Conservation (phyloP, 2,329 filamentous ascomycete species). For the Akanthomyces dipterigenus region DNA sequence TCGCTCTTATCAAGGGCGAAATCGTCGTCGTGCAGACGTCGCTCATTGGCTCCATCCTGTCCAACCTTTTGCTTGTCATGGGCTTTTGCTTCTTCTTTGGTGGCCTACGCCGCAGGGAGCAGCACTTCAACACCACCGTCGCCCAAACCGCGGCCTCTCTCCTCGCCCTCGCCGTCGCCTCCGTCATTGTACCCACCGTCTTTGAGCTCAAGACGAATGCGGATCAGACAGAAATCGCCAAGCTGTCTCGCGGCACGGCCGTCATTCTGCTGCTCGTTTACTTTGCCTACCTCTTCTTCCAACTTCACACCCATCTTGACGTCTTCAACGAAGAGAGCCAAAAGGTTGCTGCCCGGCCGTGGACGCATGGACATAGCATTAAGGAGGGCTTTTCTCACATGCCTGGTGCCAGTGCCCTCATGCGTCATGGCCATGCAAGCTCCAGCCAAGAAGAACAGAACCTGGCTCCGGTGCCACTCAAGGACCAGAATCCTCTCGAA, state of each 20-base stretch:
- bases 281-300: conserved; percentile 78
- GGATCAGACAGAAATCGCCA: conserved; percentile 43
- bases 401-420: conserved; percentile 25
- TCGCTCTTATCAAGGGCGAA: conserved; percentile 68
- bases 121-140: conserved; percentile 87
- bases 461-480: conserved; percentile 38
- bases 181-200: conserved; percentile 83
- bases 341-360: conserved; percentile 61
- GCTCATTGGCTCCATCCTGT: conserved; percentile 83
- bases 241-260: conserved; percentile 64
- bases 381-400: conserved; percentile 34
- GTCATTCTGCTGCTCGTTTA: conserved; percentile 83
- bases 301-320: conserved; percentile 74
- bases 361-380: conserved; percentile 29
- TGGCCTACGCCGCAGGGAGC: conserved; percentile 69
- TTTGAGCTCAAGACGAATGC: conserved; percentile 54
- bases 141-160: conserved; percentile 83
- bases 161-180: conserved; percentile 70
- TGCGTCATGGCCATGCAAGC: conserved; percentile 26
- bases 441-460: conserved; percentile 31
- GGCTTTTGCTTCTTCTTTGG: conserved; percentile 92
- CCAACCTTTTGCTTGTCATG: conserved; percentile 81
- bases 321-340: conserved; percentile 76
- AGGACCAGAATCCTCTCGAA: conserved; percentile 26
- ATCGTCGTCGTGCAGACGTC: conserved; percentile 88